Percentiles rank a stretch among this genome's conserved stretches.
Conservation (phyloP, 2,329 filamentous ascomycete species). For the Aspergillus transmontanensis region DNA sequence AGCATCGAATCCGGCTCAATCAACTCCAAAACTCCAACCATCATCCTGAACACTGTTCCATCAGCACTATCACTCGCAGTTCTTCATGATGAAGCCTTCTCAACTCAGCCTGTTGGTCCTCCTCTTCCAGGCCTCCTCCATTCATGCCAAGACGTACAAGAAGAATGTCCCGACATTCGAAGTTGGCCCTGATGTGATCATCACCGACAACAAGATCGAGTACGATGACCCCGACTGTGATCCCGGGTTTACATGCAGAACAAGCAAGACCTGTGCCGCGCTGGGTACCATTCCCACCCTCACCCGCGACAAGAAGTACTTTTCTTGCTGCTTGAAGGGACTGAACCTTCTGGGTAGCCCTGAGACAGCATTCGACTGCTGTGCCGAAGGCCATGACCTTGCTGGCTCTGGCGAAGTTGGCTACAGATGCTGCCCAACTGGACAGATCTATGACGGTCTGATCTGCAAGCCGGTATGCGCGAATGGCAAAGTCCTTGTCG, state of each 20-base stretch:
- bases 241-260: slow-evolving; percentile 3
- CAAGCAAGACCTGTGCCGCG: slow-evolving; percentile 6
- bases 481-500: slow-evolving; percentile 11
- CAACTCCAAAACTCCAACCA: not conserved
- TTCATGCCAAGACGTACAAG: slow-evolving; percentile 2
- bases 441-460: slow-evolving; percentile 10
- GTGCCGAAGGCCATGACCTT: slow-evolving; percentile 13
- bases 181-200: slow-evolving; percentile 1
- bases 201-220: slow-evolving; percentile 6
- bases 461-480: slow-evolving; percentile 11
- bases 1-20: not conserved
- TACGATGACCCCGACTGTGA: slow-evolving; percentile 12
- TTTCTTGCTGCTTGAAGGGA: slow-evolving; percentile 11
- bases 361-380: slow-evolving; percentile 18
- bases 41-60: not conserved
- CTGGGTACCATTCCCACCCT: slow-evolving; percentile 9
- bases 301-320: slow-evolving; percentile 9
- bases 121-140: slow-evolving; percentile 1
- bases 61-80: not conserved
- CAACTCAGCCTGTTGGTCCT: not conserved
- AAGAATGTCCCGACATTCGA: slow-evolving; percentile 6
- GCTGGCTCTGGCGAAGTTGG: slow-evolving; percentile 12
- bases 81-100: slow-evolving; percentile 2
- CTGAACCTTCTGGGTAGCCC: slow-evolving; percentile 12
- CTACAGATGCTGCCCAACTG: slow-evolving; percentile 13